A percentile compares a stretch with the other conserved stretches of the same genome.
phyloP scores from a whole-genome alignment of 768 basidiomycete species.

The Rhodosporidiobolus odoratus region DNA sequence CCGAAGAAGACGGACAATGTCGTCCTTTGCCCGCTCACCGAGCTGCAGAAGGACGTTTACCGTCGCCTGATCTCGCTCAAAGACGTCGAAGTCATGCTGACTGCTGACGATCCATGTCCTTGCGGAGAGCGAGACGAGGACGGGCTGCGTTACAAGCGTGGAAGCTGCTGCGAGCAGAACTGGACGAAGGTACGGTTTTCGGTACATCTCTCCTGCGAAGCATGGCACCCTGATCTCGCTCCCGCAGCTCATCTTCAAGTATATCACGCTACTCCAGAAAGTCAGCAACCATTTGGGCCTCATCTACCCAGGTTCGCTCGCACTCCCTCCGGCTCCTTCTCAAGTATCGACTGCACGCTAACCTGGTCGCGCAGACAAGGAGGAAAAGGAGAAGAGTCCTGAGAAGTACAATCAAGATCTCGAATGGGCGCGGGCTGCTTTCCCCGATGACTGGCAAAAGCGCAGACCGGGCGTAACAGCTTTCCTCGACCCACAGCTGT shows the following conservation, averaged over 20 bases:
- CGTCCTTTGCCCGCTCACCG: constrained; percentile 83
- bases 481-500: constrained; percentile 61
- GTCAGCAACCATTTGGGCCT: constrained; percentile 81
- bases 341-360: neutral
- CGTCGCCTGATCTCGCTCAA: constrained; percentile 48
- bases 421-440: constrained; percentile 60
- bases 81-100: constrained; percentile 65
- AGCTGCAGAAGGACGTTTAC: constrained; percentile 59
- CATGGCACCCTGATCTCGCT: neutral
- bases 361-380: constrained; percentile 50
- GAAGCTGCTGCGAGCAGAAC: constrained; percentile 56
- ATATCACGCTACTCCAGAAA: constrained; percentile 75
- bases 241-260: constrained; percentile 57
- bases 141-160: constrained; percentile 52
- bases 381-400: constrained; percentile 56
- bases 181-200: constrained; percentile 21
- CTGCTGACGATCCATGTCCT: constrained; percentile 64
- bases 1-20: constrained; percentile 85
- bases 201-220: neutral
- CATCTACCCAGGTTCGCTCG: constrained; percentile 65
- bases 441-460: constrained; percentile 52
- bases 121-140: constrained; percentile 50
- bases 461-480: constrained; percentile 56
- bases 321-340: neutral
- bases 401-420: constrained; percentile 65